Evolutionary conservation across 164 flowering plant genomes (phyloP), one percentile per base, ranked within the genome.

Genomic region (Macadamia tetraphylla): DNA sequence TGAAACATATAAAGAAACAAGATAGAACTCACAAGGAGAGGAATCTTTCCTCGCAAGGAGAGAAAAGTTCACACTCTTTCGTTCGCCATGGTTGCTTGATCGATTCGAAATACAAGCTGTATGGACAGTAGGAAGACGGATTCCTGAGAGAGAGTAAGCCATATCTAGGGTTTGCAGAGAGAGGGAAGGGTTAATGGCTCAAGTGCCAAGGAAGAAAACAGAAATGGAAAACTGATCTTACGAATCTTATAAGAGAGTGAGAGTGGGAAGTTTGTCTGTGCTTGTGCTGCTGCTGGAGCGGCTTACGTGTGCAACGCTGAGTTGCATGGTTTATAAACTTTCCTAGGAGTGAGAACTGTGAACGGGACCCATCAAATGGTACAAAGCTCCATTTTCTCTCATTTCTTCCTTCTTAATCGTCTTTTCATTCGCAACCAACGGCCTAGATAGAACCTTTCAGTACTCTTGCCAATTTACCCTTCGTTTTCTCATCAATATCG

Each of bases 121-220:
- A 10, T 75, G 58, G 46, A 75, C 67, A 46, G 29, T 31, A 29
- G 79, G 81, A 18, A 76, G 58, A 1, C 73, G 67, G 53, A 81
- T 71, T 58, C 79, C 76, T 4, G 81, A 71, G 0, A 74, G 53
- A n/a, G 81, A 60, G 18, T 69, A 78, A 9, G 72, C 77, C 82
- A 80, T 75, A 48, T 69, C 64, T 69, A 65, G 75, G 75, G 71
- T 68, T 64, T 13, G 8, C 1, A 29, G 14, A 53, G 52, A 17
- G 49, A 42, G 52, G 5, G 31, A 40, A 14, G 43, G 53, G 18
- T 6, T 1, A 49, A 14, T 56, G 49, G 13, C 40, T 35, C 40
- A 35, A 5, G 40, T 35, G 5, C 40, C 40, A 35, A 35, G 3
- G 40, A 35, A 0, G 40, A 35, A 35, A 35, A 35, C 40, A 35